Evolutionary conservation across 1,284 basidiomycete genomes (phyloP).

Genomic region (Bondarzewia mesenterica): DNA sequence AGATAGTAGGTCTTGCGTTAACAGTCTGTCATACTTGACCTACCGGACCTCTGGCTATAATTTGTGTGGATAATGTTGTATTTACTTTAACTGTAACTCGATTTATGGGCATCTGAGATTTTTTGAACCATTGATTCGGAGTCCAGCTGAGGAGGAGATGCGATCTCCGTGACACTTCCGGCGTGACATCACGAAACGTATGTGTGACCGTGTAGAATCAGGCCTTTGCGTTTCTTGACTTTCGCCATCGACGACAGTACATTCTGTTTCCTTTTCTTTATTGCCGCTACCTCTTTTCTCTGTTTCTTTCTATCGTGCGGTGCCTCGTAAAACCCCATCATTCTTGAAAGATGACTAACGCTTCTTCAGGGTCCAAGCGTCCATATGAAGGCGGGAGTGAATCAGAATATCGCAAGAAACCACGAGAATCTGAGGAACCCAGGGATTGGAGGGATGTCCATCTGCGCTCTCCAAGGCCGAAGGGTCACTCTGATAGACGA

Average conservation of each 20-base stretch:
- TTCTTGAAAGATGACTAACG: conserved; percentile 64
- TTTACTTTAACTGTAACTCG: too few species aligned
- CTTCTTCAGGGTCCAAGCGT: conserved; percentile 76
- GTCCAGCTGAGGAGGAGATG: too few species aligned
- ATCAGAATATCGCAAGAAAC: conserved; percentile 42
- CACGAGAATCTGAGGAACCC: conserved; percentile 36
- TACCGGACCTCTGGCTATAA: too few species aligned
- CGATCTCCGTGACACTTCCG: too few species aligned
- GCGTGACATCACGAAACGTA: too few species aligned
- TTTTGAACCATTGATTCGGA: too few species aligned
- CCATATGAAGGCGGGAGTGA: conserved; percentile 53
- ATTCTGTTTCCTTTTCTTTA: neutral
- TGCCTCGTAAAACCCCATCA: conserved; percentile 64
- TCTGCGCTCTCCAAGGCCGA: conserved; percentile 28
- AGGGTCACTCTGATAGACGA: conserved; percentile 22
- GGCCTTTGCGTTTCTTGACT: neutral
- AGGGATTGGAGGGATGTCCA: conserved; percentile 75
- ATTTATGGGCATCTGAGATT: too few species aligned
- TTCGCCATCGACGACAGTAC: neutral
- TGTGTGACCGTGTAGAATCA: neutral
- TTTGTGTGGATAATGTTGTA: too few species aligned
- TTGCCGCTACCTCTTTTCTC: conserved; percentile 3
- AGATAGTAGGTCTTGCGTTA: too few species aligned
- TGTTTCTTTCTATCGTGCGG: conserved; percentile 65
- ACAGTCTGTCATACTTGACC: too few species aligned